Evolutionary conservation across 2,329 filamentous ascomycete genomes (phyloP), one percentile per base, ranked within the genome.

Genomic region (Emergomyces africanus): DNA sequence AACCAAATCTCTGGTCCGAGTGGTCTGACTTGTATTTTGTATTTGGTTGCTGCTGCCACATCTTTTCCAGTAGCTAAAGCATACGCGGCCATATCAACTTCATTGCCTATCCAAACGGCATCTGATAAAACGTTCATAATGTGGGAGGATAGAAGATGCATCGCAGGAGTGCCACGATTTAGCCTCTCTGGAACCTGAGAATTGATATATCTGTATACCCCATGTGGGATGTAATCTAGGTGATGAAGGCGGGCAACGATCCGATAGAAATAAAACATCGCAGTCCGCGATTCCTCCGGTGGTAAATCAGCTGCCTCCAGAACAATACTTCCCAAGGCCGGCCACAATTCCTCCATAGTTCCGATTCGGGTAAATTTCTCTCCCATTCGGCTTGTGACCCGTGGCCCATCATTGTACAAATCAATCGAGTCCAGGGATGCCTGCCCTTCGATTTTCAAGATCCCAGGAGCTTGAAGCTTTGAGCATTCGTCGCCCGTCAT

Each of bases 1-100:
- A 79, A 64, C 77, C 77, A 79, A 14, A 78, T 70, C 60, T 77
- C 75, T 18, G 72, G 74, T 1, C 74, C 76, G 25, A 79, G 69
- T 58, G 77, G 72, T 48, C 72, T 70, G 33, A 76, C 69, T 44
- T 69, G 71, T 49, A 75, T 70, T 50, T 72, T 74, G 59, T 75
- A 72, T 28, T 69, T 69, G 44, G 72, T 63, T 59, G 68, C 73
- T 2, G 74, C 73, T 2, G 72, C 67, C 12, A 42, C 54, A 25
- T 72, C 66, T 57, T 75, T 64, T 14, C 74, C 74, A 2, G 68
- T 65, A 35, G 71, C 70, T 23, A 65, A 67, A 8, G 72, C 72
- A 60, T 71, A 68, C 14, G 67, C 69, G 28, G 71, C 69, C 28
- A 72, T 66, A 41, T 72, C 68, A 28, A 70, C 67, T 64, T 76